Conservation (phyloP, 176 grass and related monocot species). For the Leersia perrieri region DNA sequence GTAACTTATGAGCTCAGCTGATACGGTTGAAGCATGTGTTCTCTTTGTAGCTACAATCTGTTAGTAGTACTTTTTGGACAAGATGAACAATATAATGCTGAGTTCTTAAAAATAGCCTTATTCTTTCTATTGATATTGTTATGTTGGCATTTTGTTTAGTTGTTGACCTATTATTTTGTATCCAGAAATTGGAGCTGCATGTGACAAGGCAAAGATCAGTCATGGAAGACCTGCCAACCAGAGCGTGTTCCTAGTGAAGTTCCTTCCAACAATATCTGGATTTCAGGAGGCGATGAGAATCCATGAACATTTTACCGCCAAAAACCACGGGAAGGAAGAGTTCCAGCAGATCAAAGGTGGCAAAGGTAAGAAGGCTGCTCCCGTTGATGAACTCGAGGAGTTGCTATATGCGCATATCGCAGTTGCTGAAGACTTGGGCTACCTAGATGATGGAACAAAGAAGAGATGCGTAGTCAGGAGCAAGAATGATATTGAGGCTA, state of each 20-base stretch:
- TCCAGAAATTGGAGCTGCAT: slow-evolving; percentile 59
- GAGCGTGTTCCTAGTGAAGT: slow-evolving; percentile 65
- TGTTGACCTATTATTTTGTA: slow-evolving; percentile 10
- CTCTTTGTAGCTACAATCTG: background rate
- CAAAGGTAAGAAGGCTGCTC: slow-evolving; percentile 32
- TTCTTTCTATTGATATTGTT: background rate
- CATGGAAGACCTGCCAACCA: slow-evolving; percentile 50
- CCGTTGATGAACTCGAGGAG: slow-evolving; percentile 40
- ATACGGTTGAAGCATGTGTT: background rate
- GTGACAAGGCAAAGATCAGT: slow-evolving; percentile 45
- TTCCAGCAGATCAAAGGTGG: slow-evolving; percentile 33
- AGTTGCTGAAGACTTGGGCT: slow-evolving; percentile 58
- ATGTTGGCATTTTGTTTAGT: background rate
- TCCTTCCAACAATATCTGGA: slow-evolving; percentile 66
- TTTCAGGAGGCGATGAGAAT: slow-evolving; percentile 71
- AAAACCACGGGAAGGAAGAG: slow-evolving; percentile 64
- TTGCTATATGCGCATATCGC: slow-evolving; percentile 60
- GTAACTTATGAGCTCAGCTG: background rate
- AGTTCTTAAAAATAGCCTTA: background rate
- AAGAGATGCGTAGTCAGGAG: slow-evolving; percentile 67
- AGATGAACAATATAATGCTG: slow-evolving; percentile 1
- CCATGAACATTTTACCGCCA: slow-evolving; percentile 45
- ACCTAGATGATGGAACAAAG: slow-evolving; percentile 58
- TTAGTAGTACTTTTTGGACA: background rate
- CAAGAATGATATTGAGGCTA: slow-evolving; percentile 69